Evolutionary conservation across 768 basidiomycete genomes (phyloP).

Genomic region (Mycena chlorophos): DNA sequence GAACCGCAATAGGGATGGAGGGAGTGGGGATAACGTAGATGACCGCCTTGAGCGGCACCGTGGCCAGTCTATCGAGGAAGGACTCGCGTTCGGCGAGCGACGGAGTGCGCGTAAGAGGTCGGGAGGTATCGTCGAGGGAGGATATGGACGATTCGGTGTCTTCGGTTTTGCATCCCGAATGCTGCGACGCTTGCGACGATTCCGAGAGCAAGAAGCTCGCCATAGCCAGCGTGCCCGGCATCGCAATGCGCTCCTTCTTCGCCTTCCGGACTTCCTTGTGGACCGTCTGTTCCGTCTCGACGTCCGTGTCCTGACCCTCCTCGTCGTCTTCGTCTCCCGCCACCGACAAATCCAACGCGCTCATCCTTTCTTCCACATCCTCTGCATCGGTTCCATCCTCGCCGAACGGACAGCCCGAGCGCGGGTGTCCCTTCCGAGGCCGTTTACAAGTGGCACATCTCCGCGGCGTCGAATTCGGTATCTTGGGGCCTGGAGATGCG

Average conservation of each 20-base stretch:
- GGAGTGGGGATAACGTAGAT: conserved; percentile 48
- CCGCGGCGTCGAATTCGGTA: conserved; percentile 12
- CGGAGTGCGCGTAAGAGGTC: conserved; percentile 49
- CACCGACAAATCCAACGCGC: conserved; percentile 15
- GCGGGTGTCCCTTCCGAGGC: conserved; percentile 20
- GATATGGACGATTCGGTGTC: conserved; percentile 18
- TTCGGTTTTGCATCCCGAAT: background rate
- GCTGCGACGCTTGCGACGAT: conserved; percentile 13
- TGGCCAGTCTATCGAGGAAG: conserved; percentile 49
- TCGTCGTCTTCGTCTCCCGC: background rate
- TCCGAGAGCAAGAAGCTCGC: conserved; percentile 34
- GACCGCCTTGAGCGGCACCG: conserved; percentile 46
- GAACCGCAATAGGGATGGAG: conserved; percentile 40
- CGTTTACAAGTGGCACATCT: conserved; percentile 18
- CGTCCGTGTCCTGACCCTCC: background rate
- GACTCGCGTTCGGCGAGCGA: conserved; percentile 51
- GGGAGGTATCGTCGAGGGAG: conserved; percentile 14
- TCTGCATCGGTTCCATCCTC: background rate
- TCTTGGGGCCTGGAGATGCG: background rate
- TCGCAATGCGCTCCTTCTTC: conserved; percentile 22
- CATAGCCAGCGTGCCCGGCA: conserved; percentile 61
- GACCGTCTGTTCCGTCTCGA: background rate
- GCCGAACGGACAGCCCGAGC: conserved; percentile 18
- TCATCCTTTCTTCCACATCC: conserved; percentile 3
- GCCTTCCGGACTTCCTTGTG: background rate